A percentile compares a stretch with the other conserved stretches of the same genome.
phyloP scores from a whole-genome alignment of 2,329 filamentous ascomycete species.

The Colletotrichum costaricense region DNA sequence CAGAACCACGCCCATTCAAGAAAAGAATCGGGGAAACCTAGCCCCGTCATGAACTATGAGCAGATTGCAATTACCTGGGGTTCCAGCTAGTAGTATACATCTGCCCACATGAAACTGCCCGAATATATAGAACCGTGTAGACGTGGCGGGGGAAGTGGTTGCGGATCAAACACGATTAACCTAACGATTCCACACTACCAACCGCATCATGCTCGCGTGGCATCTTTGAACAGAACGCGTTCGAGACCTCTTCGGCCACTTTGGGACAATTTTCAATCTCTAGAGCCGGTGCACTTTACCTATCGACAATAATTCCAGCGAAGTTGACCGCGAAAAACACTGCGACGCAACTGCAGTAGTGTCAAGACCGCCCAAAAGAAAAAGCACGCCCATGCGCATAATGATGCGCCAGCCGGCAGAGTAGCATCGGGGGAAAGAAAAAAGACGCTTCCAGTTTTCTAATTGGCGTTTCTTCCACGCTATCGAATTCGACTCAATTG shows the following conservation, averaged over 20 bases:
- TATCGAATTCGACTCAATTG: neutral
- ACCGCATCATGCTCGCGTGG: neutral
- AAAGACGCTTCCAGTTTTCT: neutral
- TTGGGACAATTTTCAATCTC: no score
- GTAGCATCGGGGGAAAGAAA: neutral
- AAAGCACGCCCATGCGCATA: neutral
- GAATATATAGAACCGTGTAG: no score
- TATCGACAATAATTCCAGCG: neutral
- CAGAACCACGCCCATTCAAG: constrained; percentile 9
- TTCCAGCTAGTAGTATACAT: no score
- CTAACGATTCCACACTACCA: no score
- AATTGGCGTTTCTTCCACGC: neutral
- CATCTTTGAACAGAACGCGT: neutral
- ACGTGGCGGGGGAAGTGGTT: no score
- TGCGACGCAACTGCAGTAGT: neutral
- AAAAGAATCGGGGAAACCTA: neutral
- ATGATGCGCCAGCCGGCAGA: neutral
- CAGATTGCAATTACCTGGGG: no score
- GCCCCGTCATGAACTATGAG: no score
- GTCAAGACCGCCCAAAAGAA: neutral
- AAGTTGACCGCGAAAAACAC: neutral
- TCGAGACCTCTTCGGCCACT: neutral
- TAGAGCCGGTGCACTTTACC: neutral
- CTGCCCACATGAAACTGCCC: no score
- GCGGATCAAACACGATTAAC: no score